phyloP scores from a whole-genome alignment of 345 rosid genomes.

The Arabidopsis suecica region DNA sequence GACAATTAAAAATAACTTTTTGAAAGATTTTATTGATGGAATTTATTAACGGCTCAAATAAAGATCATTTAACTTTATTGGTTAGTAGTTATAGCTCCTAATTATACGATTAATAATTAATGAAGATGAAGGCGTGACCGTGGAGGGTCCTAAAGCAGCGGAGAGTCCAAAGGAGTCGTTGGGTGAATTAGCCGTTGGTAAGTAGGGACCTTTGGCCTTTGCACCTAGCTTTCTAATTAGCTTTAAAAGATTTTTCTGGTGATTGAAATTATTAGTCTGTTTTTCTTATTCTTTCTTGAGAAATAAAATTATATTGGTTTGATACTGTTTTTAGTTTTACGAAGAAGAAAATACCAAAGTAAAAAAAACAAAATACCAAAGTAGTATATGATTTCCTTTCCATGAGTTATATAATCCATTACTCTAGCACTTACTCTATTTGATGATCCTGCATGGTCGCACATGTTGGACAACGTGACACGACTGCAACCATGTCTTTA shows the following conservation, averaged over 20 bases:
- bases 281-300: background rate
- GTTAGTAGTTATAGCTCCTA: constrained; percentile 24
- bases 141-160: constrained; percentile 26
- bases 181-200: constrained; percentile 36
- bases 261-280: background rate
- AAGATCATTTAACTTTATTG: constrained; percentile 9
- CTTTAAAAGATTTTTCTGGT: background rate
- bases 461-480: constrained; percentile 26
- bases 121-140: constrained; percentile 10
- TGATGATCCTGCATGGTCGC: constrained; percentile 1
- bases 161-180: constrained; percentile 41
- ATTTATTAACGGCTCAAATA: background rate
- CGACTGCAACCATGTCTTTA: constrained; percentile 17
- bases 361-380: background rate
- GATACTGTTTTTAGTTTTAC: background rate
- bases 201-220: constrained; percentile 2
- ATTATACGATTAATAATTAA: constrained; percentile 24
- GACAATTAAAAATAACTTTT: background rate
- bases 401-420: background rate
- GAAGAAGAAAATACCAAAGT: background rate
- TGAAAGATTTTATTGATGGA: background rate
- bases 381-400: background rate
- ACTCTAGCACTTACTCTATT: constrained; percentile 3
- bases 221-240: background rate
- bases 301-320: background rate